Evolutionary conservation across 306 rosid genomes (phyloP), one percentile per base, ranked within the genome.

Genomic region (Fragaria iinumae): DNA sequence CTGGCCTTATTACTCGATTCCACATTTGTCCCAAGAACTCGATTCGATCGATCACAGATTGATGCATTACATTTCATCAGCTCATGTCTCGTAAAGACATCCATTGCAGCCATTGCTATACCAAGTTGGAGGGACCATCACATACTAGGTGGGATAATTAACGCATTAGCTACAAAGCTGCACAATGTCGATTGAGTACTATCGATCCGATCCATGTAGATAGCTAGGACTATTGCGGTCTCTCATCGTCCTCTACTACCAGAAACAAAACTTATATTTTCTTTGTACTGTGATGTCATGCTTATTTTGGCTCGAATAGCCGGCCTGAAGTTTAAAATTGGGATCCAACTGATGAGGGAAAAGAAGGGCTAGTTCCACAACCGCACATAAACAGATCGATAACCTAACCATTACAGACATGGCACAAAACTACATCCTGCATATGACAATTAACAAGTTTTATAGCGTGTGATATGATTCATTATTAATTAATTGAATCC

Each of bases 291-390:
- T 39, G 44, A 0, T 39, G 60, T 20, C 65, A 20, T 52, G 11
- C 43, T 73, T 60, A 39, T 55, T 70, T 76, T 80, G 69, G 63
- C 69, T 29, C 62, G 69, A 70, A 76, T 76, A 53, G 81, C 84
- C 84, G 84, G 81, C 84, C 59, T 29, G 17, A 41, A 2, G 25
- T 62, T 18, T 29, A 62, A 62, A 62, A 62, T 62, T 62, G 39
- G 32, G 2, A 29, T 27, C 20, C 20, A 2, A 62, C 1, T 29
- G 34, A 13, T 27, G 34, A 11, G 1, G 64, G 7, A 23, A 23
- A 23, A 52, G 57, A 52, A 52, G 57, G 9, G 57, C 57, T 52
- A 9, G 5, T 25, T 59, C 34, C 32, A 52, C 65, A 11, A 20
- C 32, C 63, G 75, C 45, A 32, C 16, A 29, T 29, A 29, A 20